A percentile compares a stretch with the other conserved stretches of the same genome.
phyloP scores from a whole-genome alignment of 768 basidiomycete species.

The Kwoniella heveanensis region DNA sequence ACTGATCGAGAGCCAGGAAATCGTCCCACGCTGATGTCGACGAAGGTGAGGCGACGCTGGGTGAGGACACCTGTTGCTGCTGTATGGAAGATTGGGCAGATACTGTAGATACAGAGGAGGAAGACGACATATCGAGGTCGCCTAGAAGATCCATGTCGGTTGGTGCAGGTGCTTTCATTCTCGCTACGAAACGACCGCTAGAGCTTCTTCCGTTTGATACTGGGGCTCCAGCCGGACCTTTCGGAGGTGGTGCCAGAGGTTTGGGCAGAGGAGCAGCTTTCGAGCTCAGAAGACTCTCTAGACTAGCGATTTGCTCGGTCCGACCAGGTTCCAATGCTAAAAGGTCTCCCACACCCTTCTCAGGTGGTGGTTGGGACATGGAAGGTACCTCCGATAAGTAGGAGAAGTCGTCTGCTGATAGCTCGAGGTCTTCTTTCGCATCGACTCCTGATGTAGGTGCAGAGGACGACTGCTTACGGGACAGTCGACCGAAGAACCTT shows the following conservation, averaged over 20 bases:
- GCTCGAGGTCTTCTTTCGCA: conserved; percentile 64
- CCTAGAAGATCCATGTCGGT: conserved; percentile 48
- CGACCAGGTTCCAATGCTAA: conserved; percentile 32
- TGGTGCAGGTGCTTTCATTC: conserved; percentile 26
- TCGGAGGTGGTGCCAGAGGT: conserved; percentile 49
- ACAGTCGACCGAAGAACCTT: conserved; percentile 77
- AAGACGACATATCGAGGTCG: conserved; percentile 39
- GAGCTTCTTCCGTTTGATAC: conserved; percentile 3
- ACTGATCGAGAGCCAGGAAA: conserved; percentile 17
- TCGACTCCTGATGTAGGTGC: conserved; percentile 42
- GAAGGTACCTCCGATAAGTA: conserved; percentile 62
- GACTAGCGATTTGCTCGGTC: conserved; percentile 36
- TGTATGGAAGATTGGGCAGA: conserved; percentile 1
- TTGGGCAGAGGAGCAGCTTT: conserved; percentile 37
- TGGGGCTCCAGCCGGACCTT: conserved; percentile 7
- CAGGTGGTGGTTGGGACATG: conserved; percentile 27
- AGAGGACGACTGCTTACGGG: conserved; percentile 57
- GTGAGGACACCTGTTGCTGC: neutral
- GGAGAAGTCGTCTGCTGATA: conserved; percentile 79
- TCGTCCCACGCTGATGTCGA: conserved; percentile 32
- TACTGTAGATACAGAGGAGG: neutral
- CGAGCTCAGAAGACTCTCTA: conserved; percentile 46
- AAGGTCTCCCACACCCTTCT: conserved; percentile 62
- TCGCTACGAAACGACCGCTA: conserved; percentile 31
- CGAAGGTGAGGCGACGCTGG: neutral